Conservation (phyloP, 306 rosid genomes). For the Senna siamea region DNA sequence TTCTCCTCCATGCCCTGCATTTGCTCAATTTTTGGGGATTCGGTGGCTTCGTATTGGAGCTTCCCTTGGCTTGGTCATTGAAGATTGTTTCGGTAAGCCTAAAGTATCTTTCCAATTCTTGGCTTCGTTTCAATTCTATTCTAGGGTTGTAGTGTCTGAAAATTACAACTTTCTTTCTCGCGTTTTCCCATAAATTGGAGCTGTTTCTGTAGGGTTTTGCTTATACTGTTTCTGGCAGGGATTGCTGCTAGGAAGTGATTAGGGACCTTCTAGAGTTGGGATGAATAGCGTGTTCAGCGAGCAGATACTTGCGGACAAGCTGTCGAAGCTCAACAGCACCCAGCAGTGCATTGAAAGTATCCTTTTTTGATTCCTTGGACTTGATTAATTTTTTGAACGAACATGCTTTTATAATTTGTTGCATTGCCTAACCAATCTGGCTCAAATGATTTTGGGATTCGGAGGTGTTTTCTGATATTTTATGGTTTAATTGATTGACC, state of each 20-base stretch:
- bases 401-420: constrained; percentile 16
- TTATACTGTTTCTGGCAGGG: constrained; percentile 19
- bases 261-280: constrained; percentile 40
- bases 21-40: constrained; percentile 24
- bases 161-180: background rate
- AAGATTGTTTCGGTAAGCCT: constrained; percentile 14
- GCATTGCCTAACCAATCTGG: constrained; percentile 30
- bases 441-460: background rate
- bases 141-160: constrained; percentile 30
- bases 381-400: background rate
- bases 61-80: constrained; percentile 12
- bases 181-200: constrained; percentile 15
- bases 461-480: background rate
- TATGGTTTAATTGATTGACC: constrained; percentile 8
- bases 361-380: constrained; percentile 39
- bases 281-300: constrained; percentile 83
- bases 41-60: background rate
- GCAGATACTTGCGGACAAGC: constrained; percentile 83
- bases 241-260: constrained; percentile 35
- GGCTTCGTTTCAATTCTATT: constrained; percentile 9
- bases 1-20: constrained; percentile 30
- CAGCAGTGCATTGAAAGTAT: constrained; percentile 91
- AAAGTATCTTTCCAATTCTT: constrained; percentile 16
- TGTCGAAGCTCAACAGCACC: constrained; percentile 86
- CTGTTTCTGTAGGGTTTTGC: constrained; percentile 35